Percentiles rank a stretch among this genome's conserved stretches.
Conservation (phyloP, 2,329 filamentous ascomycete species). For the Aspergillus pseudonomiae region DNA sequence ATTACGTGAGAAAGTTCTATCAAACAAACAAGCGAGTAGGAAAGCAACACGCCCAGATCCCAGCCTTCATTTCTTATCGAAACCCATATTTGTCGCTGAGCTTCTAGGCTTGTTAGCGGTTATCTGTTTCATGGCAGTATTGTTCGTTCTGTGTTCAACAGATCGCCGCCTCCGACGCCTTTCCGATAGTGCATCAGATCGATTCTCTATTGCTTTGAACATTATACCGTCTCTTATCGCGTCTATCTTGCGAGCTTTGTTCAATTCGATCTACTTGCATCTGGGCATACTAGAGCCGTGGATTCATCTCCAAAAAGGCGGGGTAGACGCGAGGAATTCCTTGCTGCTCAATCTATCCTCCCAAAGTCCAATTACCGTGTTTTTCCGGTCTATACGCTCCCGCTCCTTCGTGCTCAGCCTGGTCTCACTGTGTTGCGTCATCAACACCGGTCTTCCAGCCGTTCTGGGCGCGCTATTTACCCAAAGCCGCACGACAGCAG, state of each 20-base stretch:
- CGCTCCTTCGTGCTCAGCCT: background rate
- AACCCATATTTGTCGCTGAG: background rate
- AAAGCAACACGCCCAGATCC: background rate
- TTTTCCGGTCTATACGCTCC: background rate
- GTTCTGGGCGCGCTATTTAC: background rate
- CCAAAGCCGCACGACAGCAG: background rate
- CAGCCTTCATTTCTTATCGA: background rate
- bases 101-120: background rate
- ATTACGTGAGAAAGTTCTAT: background rate
- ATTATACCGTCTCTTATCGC: background rate
- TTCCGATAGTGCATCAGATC: background rate
- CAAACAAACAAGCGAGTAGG: background rate
- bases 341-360: background rate
- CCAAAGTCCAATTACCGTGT: background rate
- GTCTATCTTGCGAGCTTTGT: background rate
- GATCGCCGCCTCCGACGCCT: background rate
- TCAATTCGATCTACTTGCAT: background rate
- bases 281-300: background rate
- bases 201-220: background rate
- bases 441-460: background rate
- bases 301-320: background rate
- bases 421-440: background rate
- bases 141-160: background rate
- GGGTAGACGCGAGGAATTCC: background rate
- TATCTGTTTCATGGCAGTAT: background rate